Evolutionary conservation across 2,329 filamentous ascomycete genomes (phyloP), one percentile per base, ranked within the genome.

Genomic region (Ascosphaera apis): DNA sequence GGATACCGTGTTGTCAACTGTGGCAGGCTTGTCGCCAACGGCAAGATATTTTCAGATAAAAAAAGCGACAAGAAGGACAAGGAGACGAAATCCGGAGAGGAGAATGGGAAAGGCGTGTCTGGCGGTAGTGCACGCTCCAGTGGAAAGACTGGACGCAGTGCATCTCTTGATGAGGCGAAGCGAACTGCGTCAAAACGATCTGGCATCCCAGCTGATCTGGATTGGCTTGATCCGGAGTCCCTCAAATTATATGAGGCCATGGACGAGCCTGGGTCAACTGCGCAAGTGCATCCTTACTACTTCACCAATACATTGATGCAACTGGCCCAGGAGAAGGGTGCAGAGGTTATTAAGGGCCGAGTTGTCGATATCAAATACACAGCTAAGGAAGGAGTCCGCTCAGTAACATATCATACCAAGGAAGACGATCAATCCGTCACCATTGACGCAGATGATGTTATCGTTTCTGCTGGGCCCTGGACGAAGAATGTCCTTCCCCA

Each of bases 271-370:
- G 67, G 66, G 1, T 79, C 82, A 41, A 95, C 88, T 1, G 80
- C 88, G 0, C 88, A 98, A 55, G 86, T 95, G 2, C 86, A 98
- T 48, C 88, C 88, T 0, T 79, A 76, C 41, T 73, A 82, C 32
- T 95, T 98, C 50, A 95, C 88, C 0, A 86, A 71, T 0, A 65
- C 73, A 12, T 91, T 95, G 54, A 80, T 79, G 3, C 61, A 70
- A 31, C 63, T 93, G 9, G 83, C 86, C 0, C 58, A 67, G 38
- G 69, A 79, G 36, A 66, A 65, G 17, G 79, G 79, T 2, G 71
- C 67, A 43, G 67, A 74, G 15, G 64, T 93, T 36, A 61, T 70
- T 19, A 62, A 76, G 31, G 72, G 74, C 7, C 66, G 70, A 1
- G 83, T 83, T 2, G 81, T 69, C 2, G 60, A 58, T 12, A 77